Evolutionary conservation across 2,329 filamentous ascomycete genomes (phyloP).

Genomic region (Alternaria atra): DNA sequence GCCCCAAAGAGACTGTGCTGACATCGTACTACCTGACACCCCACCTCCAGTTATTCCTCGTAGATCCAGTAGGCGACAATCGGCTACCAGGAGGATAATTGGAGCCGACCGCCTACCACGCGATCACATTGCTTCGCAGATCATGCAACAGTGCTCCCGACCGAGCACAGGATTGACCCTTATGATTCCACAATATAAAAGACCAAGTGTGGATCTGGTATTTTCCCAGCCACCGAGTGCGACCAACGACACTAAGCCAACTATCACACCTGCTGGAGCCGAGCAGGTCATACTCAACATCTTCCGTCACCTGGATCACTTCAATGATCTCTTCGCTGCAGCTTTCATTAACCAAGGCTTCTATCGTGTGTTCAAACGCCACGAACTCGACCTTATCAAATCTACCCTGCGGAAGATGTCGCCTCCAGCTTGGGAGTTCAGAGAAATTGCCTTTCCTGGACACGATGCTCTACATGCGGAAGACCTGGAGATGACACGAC

Average conservation of each 20-base stretch:
- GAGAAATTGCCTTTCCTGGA: conserved; percentile 65
- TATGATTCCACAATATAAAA: conserved; percentile 33
- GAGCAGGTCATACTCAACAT: conserved; percentile 64
- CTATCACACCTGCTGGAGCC: conserved; percentile 55
- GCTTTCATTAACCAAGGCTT: conserved; percentile 65
- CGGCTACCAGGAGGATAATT: conserved; percentile 22
- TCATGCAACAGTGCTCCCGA: conserved; percentile 29
- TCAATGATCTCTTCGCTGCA: conserved; percentile 65
- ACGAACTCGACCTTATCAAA: conserved; percentile 65
- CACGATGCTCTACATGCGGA: conserved; percentile 53
- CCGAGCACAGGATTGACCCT: conserved; percentile 34
- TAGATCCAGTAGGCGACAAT: conserved; percentile 54
- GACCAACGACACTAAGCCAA: conserved; percentile 29
- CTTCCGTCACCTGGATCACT: conserved; percentile 57
- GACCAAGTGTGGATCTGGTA: conserved; percentile 32
- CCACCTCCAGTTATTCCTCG: conserved; percentile 51
- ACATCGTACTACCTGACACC: conserved; percentile 9
- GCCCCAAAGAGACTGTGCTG: conserved; percentile 21
- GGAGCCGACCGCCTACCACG: conserved; percentile 37
- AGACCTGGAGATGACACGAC: conserved; percentile 55
- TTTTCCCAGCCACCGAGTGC: conserved; percentile 31
- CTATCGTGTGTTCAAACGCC: conserved; percentile 65
- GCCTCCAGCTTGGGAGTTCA: conserved; percentile 67
- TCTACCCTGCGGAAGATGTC: conserved; percentile 62
- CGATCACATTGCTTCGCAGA: conserved; percentile 44